Evolutionary conservation across 495 filamentous ascomycete genomes (phyloP).

Genomic region (Coniosporium apollinis): DNA sequence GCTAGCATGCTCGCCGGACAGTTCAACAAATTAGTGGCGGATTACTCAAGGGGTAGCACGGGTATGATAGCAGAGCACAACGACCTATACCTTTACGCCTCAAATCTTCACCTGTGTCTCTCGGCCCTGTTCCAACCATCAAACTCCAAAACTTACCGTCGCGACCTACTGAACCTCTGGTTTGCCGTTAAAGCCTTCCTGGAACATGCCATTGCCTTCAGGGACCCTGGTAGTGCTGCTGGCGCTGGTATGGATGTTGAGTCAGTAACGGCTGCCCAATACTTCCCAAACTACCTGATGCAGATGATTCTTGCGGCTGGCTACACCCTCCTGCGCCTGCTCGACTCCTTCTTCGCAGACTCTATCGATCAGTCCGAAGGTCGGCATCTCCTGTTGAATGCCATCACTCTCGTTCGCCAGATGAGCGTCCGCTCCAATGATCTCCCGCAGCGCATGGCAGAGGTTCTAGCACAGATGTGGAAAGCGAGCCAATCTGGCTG

Average conservation of each 20-base stretch:
- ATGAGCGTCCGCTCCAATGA: conserved; percentile 75
- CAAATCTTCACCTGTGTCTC: conserved; percentile 67
- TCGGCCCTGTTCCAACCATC: conserved; percentile 80
- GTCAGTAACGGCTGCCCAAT: conserved; percentile 33
- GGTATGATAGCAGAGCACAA: too few species aligned
- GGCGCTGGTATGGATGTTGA: too few species aligned
- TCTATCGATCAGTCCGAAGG: conserved; percentile 62
- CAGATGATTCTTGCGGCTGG: conserved; percentile 85
- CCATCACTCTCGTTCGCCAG: conserved; percentile 57
- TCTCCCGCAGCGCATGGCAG: conserved; percentile 66
- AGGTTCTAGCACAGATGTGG: conserved; percentile 88
- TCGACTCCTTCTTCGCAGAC: conserved; percentile 65
- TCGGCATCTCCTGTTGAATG: conserved; percentile 53
- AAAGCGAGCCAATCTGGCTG: conserved; percentile 36
- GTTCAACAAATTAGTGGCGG: conserved; percentile 28
- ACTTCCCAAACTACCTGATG: conserved; percentile 71
- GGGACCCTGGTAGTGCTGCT: too few species aligned
- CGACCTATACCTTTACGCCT: conserved; percentile 65
- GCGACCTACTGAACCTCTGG: conserved; percentile 64
- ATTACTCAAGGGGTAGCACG: too few species aligned
- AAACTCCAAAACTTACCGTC: conserved; percentile 51
- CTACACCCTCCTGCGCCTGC: conserved; percentile 69
- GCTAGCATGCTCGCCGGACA: conserved; percentile 39
- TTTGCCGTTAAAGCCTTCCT: conserved; percentile 59
- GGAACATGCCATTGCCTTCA: too few species aligned